Evolutionary conservation across 2,329 filamentous ascomycete genomes (phyloP), one percentile per base, ranked within the genome.

Genomic region (Apiospora malaysiana): DNA sequence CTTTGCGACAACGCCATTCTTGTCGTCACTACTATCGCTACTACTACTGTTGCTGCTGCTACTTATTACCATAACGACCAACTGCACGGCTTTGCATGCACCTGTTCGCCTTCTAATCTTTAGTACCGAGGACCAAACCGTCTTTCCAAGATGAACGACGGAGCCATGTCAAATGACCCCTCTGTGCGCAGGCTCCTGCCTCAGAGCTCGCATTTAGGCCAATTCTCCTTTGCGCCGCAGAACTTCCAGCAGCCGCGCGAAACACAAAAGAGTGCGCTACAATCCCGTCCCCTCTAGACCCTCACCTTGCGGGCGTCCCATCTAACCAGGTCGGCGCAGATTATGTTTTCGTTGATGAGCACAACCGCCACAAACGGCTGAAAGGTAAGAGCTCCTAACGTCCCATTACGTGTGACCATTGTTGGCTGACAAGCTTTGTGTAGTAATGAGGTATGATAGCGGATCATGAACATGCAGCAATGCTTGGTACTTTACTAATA

Each of bases 291-390:
- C 66, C n/a, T n/a, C 71, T 72, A 71, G 69, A 70, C 59, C 69
- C 32, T 66, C 45, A 71, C 68, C 69, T 46, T 70, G 42, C 18
- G 45, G 32, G 49, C 43, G 42, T 67, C 51, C 70, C 70, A 71
- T 70, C 74, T 76, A 71, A 75, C 74, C 23, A 70, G 49, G 42
- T 70, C 42, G 65, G 40, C 40, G 69, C 79, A 97, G 95, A 98
- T 82, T 98, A 98, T 93, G 96, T 98, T 77, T 98, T 98, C 80
- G 96, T 98, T 71, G 95, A 98, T 82, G 95, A 98, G 82, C 96
- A 98, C 83, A 98, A 98, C 85, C 92, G 96, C 74, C 96, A 98
- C 83, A 98, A 98, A 84, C 90, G 95, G 77, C 85, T 98, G 74
- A 98, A 98, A 88, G 94, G 94, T 96, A 89, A 76, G 82, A 43